A percentile compares a stretch with the other conserved stretches of the same genome.
Evolutionary conservation across 2,329 filamentous ascomycete genomes (phyloP).

Genomic region (Mollisia scopiformis): DNA sequence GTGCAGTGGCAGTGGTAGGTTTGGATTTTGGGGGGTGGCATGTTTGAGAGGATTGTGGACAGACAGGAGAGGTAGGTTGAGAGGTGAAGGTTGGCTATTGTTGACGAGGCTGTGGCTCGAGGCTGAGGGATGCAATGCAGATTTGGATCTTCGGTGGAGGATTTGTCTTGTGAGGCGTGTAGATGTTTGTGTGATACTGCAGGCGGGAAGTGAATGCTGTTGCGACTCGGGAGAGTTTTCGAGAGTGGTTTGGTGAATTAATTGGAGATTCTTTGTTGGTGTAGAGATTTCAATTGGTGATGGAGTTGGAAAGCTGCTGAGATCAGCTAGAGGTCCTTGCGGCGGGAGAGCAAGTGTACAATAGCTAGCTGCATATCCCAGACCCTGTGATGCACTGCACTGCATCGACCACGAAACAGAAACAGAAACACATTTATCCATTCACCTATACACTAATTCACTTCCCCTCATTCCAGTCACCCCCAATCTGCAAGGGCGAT

Average conservation of each 20-base stretch:
- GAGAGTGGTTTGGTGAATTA: background rate
- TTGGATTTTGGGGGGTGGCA: constrained; percentile 37
- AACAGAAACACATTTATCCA: background rate
- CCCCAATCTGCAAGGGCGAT: background rate
- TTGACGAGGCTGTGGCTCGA: background rate
- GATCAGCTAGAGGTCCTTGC: background rate
- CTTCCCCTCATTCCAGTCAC: background rate
- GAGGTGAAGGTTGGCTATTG: background rate
- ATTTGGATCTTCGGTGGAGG: background rate
- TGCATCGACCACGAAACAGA: background rate
- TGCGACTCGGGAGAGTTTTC: background rate
- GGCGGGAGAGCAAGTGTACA: background rate
- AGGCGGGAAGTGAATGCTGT: background rate
- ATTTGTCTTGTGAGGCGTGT: background rate
- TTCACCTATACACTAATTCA: too few relatives aligned
- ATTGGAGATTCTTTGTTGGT: background rate
- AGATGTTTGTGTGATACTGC: background rate
- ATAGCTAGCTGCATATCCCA: background rate
- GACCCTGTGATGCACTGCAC: background rate
- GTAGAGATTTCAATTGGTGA: background rate
- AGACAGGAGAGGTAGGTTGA: background rate
- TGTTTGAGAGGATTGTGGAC: background rate
- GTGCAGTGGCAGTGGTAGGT: constrained; percentile 69
- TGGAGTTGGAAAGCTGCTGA: too few relatives aligned
- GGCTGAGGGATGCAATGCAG: constrained; percentile 2